Conservation (phyloP, 805 yeast species). For the Candida easanensis region DNA sequence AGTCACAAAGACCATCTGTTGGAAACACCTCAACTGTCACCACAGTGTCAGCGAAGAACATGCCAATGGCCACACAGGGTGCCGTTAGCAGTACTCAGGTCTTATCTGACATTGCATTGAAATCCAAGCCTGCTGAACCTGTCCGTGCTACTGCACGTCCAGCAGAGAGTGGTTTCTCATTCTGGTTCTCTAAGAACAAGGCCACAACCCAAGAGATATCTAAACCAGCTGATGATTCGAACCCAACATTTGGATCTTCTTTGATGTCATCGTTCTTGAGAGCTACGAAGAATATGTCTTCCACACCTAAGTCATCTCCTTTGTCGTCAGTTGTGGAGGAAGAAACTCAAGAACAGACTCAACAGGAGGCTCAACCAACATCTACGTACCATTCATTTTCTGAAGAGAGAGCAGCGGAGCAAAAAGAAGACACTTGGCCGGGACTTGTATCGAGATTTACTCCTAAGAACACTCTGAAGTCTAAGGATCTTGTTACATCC, state of each 20-base stretch:
- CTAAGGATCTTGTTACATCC: slow-evolving; percentile 3
- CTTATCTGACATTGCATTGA: slow-evolving; percentile 15
- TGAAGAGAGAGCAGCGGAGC: neutral
- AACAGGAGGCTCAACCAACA: no score
- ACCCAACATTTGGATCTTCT: neutral
- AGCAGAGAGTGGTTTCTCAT: slow-evolving; percentile 6
- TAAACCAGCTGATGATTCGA: no score
- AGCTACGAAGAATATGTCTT: neutral
- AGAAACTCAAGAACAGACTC: neutral
- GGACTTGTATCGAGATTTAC: slow-evolving; percentile 1
- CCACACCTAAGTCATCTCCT: neutral
- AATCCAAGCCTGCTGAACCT: slow-evolving; percentile 8
- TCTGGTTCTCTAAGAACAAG: slow-evolving; percentile 13
- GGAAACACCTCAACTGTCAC: slow-evolving; percentile 9
- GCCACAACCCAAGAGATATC: neutral
- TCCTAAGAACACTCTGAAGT: slow-evolving; percentile 3
- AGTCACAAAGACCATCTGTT: slow-evolving; percentile 1
- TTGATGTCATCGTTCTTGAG: slow-evolving; percentile 8
- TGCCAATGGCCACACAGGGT: slow-evolving; percentile 4
- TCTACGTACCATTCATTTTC: slow-evolving; percentile 8
- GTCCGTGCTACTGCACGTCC: neutral
- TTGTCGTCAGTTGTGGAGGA: slow-evolving; percentile 2
- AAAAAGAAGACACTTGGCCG: slow-evolving; percentile 2
- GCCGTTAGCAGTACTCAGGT: slow-evolving; percentile 7
- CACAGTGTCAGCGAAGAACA: slow-evolving; percentile 8